phyloP scores from a whole-genome alignment of 2,329 filamentous ascomycete species.

The Curvularia spicifera region DNA sequence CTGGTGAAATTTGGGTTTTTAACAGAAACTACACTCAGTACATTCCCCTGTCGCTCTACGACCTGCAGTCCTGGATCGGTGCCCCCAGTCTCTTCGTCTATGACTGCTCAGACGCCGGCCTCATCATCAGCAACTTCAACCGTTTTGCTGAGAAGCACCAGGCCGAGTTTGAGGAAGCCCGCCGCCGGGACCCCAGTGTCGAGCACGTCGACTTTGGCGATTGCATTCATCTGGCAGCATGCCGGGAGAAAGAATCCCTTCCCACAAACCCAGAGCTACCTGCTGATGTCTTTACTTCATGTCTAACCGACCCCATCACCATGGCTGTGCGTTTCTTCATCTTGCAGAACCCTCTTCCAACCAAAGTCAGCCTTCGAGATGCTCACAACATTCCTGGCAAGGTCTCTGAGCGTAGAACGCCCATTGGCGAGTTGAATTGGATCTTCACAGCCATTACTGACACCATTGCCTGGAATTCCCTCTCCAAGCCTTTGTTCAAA shows the following conservation, averaged over 20 bases:
- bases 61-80: conserved; percentile 93
- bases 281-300: conserved; percentile 94
- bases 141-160: conserved; percentile 95
- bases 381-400: conserved; percentile 89
- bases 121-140: conserved; percentile 94
- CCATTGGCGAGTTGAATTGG: conserved; percentile 96
- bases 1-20: conserved; percentile 98
- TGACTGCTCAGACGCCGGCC: conserved; percentile 95
- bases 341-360: conserved; percentile 80
- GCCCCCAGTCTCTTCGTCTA: conserved; percentile 96
- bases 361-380: conserved; percentile 75
- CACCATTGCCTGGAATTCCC: conserved; percentile 96
- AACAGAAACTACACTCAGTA: conserved; percentile 99
- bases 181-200: conserved; percentile 75
- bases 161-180: conserved; percentile 79
- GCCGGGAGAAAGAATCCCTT: conserved; percentile 86
- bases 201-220: conserved; percentile 72
- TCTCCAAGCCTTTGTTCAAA: conserved; percentile 89
- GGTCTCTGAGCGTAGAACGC: conserved; percentile 89
- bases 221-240: conserved; percentile 92
- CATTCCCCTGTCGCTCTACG: conserved; percentile 93
- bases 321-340: conserved; percentile 98
- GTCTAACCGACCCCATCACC: conserved; percentile 94
- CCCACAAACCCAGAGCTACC: conserved; percentile 93
- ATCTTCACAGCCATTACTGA: conserved; percentile 99